Conservation (phyloP, 805 yeast species). For the Kurtzmaniella fragi region DNA sequence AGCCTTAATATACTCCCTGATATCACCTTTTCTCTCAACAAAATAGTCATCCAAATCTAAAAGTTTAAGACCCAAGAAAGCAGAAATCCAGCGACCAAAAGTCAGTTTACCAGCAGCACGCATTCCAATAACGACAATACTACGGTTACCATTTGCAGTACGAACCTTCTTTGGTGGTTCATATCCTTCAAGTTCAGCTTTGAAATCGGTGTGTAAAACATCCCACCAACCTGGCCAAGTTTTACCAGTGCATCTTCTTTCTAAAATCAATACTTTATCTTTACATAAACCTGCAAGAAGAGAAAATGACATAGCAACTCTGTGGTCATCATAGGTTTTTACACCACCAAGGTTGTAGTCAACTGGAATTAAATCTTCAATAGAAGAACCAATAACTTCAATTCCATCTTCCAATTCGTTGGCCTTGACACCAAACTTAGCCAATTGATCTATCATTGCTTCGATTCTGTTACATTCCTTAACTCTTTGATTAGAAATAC, state of each 20-base stretch:
- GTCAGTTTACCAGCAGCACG: conserved; percentile 96
- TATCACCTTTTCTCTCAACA: conserved; percentile 47
- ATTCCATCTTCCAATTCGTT: conserved; percentile 90
- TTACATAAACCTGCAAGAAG: conserved; percentile 70
- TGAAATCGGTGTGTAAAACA: conserved; percentile 63
- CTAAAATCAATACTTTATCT: conserved; percentile 67
- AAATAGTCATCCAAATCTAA: conserved; percentile 75
- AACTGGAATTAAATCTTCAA: conserved; percentile 50
- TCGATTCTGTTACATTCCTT: conserved; percentile 95
- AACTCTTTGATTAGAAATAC: conserved; percentile 97
- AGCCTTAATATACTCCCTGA: conserved; percentile 55
- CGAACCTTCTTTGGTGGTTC: conserved; percentile 39
- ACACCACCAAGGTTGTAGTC: conserved; percentile 49
- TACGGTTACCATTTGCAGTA: conserved; percentile 39
- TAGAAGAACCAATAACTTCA: conserved; percentile 65
- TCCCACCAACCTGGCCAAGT: conserved; percentile 99
- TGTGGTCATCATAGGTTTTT: conserved; percentile 86
- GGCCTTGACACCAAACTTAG: conserved; percentile 85
- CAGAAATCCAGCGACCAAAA: conserved; percentile 73
- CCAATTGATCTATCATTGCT: conserved; percentile 87
- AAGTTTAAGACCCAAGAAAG: conserved; percentile 58
- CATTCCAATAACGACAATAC: conserved; percentile 89
- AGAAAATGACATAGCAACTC: conserved; percentile 97
- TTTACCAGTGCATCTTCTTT: conserved; percentile 90
- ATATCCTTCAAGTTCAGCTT: conserved; percentile 64